Evolutionary conservation across 768 basidiomycete genomes (phyloP), one percentile per base, ranked within the genome.

Genomic region (Suillus subalutaceus): DNA sequence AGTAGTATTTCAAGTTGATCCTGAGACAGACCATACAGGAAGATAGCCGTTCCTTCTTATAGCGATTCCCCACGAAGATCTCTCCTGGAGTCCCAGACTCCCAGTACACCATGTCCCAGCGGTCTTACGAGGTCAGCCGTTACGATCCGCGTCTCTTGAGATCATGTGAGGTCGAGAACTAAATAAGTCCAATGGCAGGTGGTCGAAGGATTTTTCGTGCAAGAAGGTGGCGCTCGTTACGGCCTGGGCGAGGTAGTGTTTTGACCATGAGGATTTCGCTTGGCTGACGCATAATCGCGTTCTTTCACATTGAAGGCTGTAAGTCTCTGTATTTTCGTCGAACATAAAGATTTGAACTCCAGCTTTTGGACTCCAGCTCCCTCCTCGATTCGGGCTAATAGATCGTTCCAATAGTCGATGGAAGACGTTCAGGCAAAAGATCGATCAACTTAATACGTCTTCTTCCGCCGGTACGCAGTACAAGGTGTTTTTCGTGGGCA

Each of bases 401-500:
- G 88, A 90, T 63, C 70, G 78, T 9, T 79, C 83, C 0, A 59
- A 78, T 0, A 75, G 84, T 23, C 74, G 86, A 37, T 91, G 90
- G 90, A 63, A 67, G 7, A 80, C 68, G 8, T 81, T 91, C 65
- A 70, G 74, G 32, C 60, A 68, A 0, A 69, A 78, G 10, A 74
- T 93, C n/a, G 64, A 73, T 6, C 65, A 74, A n/a, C 73, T 92
- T 64, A 89, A 90, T 65, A 66, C 71, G 1, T 67, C 69, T 3
- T 81, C 85, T 1, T 73, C 75, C 2, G 60, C 70, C 0, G 78
- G 75, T 2, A 79, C 79, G 30, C 75, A 75, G 13, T 89, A 88
- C 78, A 93, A 92, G 70, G 79, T 90, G 15, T 78, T 93, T 63
- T 85, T 89, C 65, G 74, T 92, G 2, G 85, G 84, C 3, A 80